Conservation (phyloP, 106 monocot species). For the Amphibolis antarctica region DNA sequence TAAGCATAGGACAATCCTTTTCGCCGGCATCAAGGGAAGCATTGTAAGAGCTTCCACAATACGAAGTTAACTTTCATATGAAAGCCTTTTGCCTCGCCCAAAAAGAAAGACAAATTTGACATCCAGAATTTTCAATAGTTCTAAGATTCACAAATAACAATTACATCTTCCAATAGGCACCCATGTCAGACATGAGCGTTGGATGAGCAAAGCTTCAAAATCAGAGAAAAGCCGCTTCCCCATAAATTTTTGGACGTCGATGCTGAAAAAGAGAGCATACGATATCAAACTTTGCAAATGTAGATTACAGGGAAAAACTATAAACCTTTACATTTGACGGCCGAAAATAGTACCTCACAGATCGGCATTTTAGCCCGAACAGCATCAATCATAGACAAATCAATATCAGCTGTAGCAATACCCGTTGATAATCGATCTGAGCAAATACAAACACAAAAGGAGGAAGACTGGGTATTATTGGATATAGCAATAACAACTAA, state of each 20-base stretch:
- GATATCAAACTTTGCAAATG: neutral
- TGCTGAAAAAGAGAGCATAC: slow-evolving; percentile 28
- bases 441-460: neutral
- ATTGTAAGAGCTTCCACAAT: too few species aligned
- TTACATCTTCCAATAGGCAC: too few species aligned
- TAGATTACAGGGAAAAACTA: neutral
- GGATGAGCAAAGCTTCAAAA: neutral
- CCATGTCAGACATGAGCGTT: too few species aligned
- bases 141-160: too few species aligned
- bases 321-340: neutral
- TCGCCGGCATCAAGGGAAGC: too few species aligned
- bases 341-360: slow-evolving; percentile 24
- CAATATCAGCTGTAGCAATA: slow-evolving; percentile 69
- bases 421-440: slow-evolving; percentile 73
- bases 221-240: slow-evolving; percentile 2
- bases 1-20: neutral
- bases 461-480: neutral
- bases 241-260: slow-evolving; percentile 17
- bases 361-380: slow-evolving; percentile 82
- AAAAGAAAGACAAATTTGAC: too few species aligned
- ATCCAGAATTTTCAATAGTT: too few species aligned
- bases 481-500: neutral
- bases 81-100: too few species aligned
- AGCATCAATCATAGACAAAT: slow-evolving; percentile 46
- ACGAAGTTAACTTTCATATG: too few species aligned